Evolutionary conservation across 768 basidiomycete genomes (phyloP).

Genomic region (Suillus lakei): DNA sequence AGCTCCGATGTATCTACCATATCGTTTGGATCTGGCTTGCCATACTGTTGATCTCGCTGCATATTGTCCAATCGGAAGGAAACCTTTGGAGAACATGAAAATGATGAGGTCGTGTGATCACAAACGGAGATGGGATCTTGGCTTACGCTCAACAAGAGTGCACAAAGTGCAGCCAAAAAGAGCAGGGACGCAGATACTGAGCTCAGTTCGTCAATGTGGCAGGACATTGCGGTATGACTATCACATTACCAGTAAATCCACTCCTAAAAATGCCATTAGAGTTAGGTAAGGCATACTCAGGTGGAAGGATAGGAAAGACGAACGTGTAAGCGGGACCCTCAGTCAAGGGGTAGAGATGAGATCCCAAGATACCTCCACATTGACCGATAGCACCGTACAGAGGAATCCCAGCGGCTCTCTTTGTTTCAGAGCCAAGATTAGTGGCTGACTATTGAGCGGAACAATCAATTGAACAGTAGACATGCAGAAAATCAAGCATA

Average conservation of each 20-base stretch:
- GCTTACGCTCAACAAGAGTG: conserved; percentile 7
- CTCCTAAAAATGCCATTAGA: not conserved
- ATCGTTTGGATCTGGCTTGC: conserved; percentile 49
- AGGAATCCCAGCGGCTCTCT: conserved; percentile 46
- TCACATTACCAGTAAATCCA: not conserved
- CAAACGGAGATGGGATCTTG: not conserved
- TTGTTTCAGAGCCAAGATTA: conserved; percentile 51
- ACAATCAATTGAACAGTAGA: conserved; percentile 1
- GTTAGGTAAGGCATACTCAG: not conserved
- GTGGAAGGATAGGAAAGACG: conserved; percentile 1
- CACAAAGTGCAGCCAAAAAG: conserved; percentile 4
- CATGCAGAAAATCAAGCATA: conserved; percentile 23
- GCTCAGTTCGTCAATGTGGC: not conserved
- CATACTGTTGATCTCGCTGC: conserved; percentile 55
- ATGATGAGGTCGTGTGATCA: not conserved
- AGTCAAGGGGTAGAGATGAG: conserved; percentile 46
- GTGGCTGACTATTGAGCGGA: conserved; percentile 39
- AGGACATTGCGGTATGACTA: not conserved
- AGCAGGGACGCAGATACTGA: conserved; percentile 1
- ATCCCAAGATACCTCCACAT: conserved; percentile 44
- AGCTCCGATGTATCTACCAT: conserved; percentile 66
- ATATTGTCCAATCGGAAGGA: conserved; percentile 19
- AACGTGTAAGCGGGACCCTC: conserved; percentile 46
- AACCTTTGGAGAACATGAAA: not conserved
- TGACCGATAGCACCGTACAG: conserved; percentile 49